These are phyloP conservation scores for Phytophthora vignae DNA, from an alignment of 352 stramenopile species.

Conservation along the genomic window DNA sequence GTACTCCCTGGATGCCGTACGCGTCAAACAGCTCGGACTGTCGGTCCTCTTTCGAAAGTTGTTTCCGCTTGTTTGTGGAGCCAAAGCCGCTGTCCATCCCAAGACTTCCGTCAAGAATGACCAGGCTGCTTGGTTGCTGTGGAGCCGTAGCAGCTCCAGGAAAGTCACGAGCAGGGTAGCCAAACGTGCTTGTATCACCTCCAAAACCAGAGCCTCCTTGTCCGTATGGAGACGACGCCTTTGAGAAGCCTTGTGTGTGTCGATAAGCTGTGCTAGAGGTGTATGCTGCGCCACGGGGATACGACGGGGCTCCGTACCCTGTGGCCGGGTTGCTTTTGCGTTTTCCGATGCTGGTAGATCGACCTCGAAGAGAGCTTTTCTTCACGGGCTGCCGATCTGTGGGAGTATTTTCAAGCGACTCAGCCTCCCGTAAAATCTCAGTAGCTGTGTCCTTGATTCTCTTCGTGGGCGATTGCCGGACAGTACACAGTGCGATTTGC, in stretches of 20 bases:
- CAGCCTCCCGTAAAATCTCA: slow-evolving; percentile 54
- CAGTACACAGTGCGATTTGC: slow-evolving; percentile 64
- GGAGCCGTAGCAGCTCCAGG: slow-evolving; percentile 20
- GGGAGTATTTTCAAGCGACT: slow-evolving; percentile 44
- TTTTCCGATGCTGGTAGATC: slow-evolving; percentile 33
- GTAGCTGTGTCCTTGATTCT: slow-evolving; percentile 50
- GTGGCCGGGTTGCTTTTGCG: slow-evolving; percentile 33
- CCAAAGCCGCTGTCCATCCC: slow-evolving; percentile 18
- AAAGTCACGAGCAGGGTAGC: slow-evolving; percentile 20
- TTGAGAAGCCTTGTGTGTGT: slow-evolving; percentile 39
- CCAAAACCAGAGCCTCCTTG: slow-evolving; percentile 46
- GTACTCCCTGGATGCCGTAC: slow-evolving; percentile 52
- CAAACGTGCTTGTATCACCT: slow-evolving; percentile 42
- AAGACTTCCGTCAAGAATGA: slow-evolving; percentile 51
- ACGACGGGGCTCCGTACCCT: slow-evolving; percentile 11
- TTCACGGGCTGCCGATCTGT: slow-evolving; percentile 27
- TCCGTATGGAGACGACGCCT: slow-evolving; percentile 54
- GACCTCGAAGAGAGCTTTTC: slow-evolving; percentile 7
- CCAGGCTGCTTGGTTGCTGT: slow-evolving; percentile 47
- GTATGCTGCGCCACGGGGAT: slow-evolving; percentile 23
- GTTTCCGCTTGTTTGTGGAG: slow-evolving; percentile 35
- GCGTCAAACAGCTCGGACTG: slow-evolving; percentile 72
- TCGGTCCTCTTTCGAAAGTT: slow-evolving; percentile 56
- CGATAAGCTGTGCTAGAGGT: slow-evolving; percentile 15
- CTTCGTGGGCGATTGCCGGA: slow-evolving; percentile 44